A percentile compares a stretch with the other conserved stretches of the same genome.
phyloP scores from a whole-genome alignment of 805 yeast species.

The Pichia kluyveri region DNA sequence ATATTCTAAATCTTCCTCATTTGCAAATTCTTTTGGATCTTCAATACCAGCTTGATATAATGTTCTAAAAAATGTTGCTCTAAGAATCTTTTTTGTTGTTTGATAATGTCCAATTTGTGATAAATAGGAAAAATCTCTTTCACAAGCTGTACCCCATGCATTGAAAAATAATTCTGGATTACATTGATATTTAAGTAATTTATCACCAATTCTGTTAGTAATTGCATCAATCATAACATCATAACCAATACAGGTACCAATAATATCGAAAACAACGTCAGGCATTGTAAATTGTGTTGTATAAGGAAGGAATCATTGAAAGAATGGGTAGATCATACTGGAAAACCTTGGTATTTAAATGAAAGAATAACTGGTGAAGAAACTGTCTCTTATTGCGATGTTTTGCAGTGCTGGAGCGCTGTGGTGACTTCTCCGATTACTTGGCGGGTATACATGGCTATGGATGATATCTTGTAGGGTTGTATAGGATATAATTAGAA shows the following conservation, averaged over 20 bases:
- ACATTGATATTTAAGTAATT: conserved; percentile 13
- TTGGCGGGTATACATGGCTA: no score
- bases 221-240: conserved; percentile 18
- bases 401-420: no score
- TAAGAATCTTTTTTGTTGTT: conserved; percentile 17
- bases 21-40: conserved; percentile 19
- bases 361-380: no score
- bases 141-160: conserved; percentile 35
- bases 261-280: conserved; percentile 22
- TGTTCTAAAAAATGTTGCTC: conserved; percentile 20
- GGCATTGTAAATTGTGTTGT: conserved; percentile 12
- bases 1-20: conserved; percentile 22
- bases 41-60: conserved; percentile 20
- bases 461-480: no score
- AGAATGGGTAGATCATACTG: no score
- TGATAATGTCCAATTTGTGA: conserved; percentile 21
- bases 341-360: no score
- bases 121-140: conserved; percentile 56
- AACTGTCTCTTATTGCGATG: no score
- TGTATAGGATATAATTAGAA: no score
- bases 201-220: conserved; percentile 16
- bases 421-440: no score
- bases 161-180: conserved; percentile 11
- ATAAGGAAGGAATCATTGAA: no score
- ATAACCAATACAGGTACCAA: conserved; percentile 22